Evolutionary conservation across 2,329 filamentous ascomycete species (phyloP), one percentile per base, ranked within the genome.

Genomic region (Cercospora zeina): DNA sequence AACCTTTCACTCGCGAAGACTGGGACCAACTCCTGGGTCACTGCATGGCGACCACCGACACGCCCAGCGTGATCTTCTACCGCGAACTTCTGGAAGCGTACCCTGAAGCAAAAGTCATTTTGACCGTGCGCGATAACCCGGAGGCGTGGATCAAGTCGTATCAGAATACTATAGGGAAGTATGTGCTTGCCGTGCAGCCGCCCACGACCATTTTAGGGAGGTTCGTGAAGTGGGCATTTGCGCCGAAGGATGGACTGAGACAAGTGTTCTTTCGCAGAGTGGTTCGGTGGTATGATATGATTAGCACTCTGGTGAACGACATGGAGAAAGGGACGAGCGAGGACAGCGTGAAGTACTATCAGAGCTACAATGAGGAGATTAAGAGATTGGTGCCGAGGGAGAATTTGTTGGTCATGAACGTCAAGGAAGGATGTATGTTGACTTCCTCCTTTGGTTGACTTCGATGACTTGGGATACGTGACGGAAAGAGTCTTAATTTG

Each of bases 101-200:
- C 58, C 77, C 77, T 0, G 66, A 73, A 0, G 76, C 76, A 1
- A 76, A 76, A 58, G 70, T 77, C 55, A 73, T 77, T 13, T 60
- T 76, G 39, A 73, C 69, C 1, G 62, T 64, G 13, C 69, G 76
- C 4, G 70, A 73, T 36, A 54, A 30, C 42, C 51, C 61, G 3
- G 62, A 64, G n/a, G 37, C n/a, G 19, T 61, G 59, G 59, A 45
- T 49, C 51, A 37, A 61, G 37, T 39, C 33, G 36, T 50, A 50
- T n/a, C 47, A 58, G 42, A 34, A 21, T 4, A 65, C 61, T 3
- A 36, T 62, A 14, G 34, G 56, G n/a, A 36, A 62, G 33, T 61
- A 36, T 33, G 37, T 51, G 9, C 14, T 60, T 60, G 34, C 50
- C 16, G 3, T 60, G 21, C 24, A 21, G 10, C 27, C 39, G 6